A percentile compares a stretch with the other conserved stretches of the same genome.
Evolutionary conservation across 2,329 filamentous ascomycete species (phyloP).

Genomic region (Tolypocladium ophioglossoides): DNA sequence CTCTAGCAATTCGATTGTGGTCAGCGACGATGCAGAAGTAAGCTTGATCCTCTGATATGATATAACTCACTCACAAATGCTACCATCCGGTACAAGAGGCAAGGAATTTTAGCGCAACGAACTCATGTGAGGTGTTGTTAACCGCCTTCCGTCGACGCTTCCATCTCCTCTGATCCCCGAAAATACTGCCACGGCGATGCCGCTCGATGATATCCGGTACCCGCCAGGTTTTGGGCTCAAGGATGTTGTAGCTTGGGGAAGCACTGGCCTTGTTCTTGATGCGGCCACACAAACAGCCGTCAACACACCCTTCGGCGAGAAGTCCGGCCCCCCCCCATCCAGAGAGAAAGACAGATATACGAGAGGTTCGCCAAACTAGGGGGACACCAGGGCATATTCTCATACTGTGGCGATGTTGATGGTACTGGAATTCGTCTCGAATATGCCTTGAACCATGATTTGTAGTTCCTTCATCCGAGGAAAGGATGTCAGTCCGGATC

Average conservation of each 20-base stretch:
- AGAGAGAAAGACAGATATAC: constrained; percentile 3
- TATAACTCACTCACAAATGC: too few relatives aligned
- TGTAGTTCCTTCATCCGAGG: constrained; percentile 1
- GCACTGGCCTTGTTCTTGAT: constrained; percentile 1
- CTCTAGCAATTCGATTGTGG: too few relatives aligned
- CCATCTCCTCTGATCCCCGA: background rate
- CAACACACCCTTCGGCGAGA: background rate
- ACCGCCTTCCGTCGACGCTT: background rate
- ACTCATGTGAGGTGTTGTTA: too few relatives aligned
- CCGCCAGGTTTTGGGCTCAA: constrained; percentile 1
- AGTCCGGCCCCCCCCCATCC: background rate
- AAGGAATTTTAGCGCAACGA: too few relatives aligned
- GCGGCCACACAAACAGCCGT: constrained; percentile 2
- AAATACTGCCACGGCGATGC: background rate
- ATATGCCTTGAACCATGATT: constrained; percentile 1
- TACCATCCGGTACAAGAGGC: too few relatives aligned
- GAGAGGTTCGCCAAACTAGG: background rate
- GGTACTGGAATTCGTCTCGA: constrained; percentile 1
- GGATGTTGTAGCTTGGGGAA: constrained; percentile 1
- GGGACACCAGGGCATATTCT: background rate
- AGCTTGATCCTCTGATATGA: too few relatives aligned
- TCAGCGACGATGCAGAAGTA: too few relatives aligned
- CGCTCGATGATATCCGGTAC: background rate
- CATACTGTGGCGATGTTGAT: constrained; percentile 1
- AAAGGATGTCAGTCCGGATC: background rate